Conservation (phyloP, 1,139 yeast genomes). For the Candida sp. region DNA sequence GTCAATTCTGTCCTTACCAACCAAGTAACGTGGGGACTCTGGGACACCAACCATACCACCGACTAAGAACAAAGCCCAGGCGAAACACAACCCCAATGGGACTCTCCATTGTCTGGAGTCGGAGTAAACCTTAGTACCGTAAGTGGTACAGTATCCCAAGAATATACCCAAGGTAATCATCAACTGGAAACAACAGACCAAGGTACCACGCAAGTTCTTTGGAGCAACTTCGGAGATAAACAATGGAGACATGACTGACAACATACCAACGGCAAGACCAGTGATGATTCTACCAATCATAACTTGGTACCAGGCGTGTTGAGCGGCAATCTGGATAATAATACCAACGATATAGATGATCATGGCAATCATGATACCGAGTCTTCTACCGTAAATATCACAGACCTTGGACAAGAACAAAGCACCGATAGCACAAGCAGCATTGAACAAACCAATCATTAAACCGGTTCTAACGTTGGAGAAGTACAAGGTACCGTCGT, state of each 20-base stretch:
- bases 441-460: slow-evolving; percentile 64
- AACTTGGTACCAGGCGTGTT: slow-evolving; percentile 51
- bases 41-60: slow-evolving; percentile 63
- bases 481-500: slow-evolving; percentile 33
- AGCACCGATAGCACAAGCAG: slow-evolving; percentile 80
- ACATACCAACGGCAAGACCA: slow-evolving; percentile 74
- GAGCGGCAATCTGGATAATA: slow-evolving; percentile 46
- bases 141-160: slow-evolving; percentile 68
- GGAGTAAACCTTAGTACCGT: slow-evolving; percentile 57
- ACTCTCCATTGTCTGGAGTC: slow-evolving; percentile 68
- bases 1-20: slow-evolving; percentile 40
- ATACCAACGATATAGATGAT: slow-evolving; percentile 53
- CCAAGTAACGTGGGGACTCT: slow-evolving; percentile 62
- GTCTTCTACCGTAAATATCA: slow-evolving; percentile 58
- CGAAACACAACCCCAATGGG: slow-evolving; percentile 63
- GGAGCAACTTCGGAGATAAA: slow-evolving; percentile 79
- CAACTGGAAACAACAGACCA: slow-evolving; percentile 72
- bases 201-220: slow-evolving; percentile 69
- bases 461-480: slow-evolving; percentile 56
- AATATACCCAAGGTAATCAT: slow-evolving; percentile 72
- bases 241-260: slow-evolving; percentile 68
- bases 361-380: slow-evolving; percentile 50
- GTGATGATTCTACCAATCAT: slow-evolving; percentile 67
- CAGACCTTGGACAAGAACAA: slow-evolving; percentile 57
- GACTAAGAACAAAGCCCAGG: slow-evolving; percentile 57